Base-by-base conservation (phyloP, 176 grass and related monocot genomes). In the Musa beccarii region DNA sequence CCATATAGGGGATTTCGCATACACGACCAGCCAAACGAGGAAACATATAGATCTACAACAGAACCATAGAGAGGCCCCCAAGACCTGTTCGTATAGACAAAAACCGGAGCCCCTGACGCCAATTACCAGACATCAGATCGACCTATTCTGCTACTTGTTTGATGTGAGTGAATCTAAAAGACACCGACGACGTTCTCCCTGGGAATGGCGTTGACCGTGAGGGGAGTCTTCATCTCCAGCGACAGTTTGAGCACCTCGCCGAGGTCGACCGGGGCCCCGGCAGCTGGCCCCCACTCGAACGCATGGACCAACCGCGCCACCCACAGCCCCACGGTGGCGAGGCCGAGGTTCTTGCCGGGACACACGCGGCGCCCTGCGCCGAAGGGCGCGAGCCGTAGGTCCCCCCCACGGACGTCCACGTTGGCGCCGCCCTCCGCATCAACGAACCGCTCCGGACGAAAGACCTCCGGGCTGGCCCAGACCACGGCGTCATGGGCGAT, bases 241-340 rank as follows among this genome's bases (percentile, higher is more conserved):
- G 92, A 96, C n/a, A 96, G 88, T 50, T 96, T 96, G 54, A 96
- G 86, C 11, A 96, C 86, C 84, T 96, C 92, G 49, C 75, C 75
- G 13, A 96, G 79, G 74, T 79, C 85, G 24, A 91, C 80, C 3
- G 79, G 70, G 0, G 82, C 12, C 51, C 74, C 79, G 0, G 73
- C 77, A 0, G 75, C 73, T 2, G 68, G 79, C 9, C n/a, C 12
- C 92, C 92, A 96, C 62, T 89, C 79, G 73, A 96, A 96, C 8
- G 49, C 54, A 69, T 85, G 79, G 6, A 96, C 84, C 9, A 96
- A 77, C 63, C 74, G 78, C 9, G 92, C 89, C 1, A 91, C 84
- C 92, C 89, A 96, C 29, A 89, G 84, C 10, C 68, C 49, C 0
- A 96, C 92, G 10, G 92, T 89, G n/a, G 74, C 67, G 68, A 96